Evolutionary conservation across 2,329 filamentous ascomycete genomes (phyloP), one percentile per base, ranked within the genome.

Genomic region (Colletotrichum neosansevieriae): DNA sequence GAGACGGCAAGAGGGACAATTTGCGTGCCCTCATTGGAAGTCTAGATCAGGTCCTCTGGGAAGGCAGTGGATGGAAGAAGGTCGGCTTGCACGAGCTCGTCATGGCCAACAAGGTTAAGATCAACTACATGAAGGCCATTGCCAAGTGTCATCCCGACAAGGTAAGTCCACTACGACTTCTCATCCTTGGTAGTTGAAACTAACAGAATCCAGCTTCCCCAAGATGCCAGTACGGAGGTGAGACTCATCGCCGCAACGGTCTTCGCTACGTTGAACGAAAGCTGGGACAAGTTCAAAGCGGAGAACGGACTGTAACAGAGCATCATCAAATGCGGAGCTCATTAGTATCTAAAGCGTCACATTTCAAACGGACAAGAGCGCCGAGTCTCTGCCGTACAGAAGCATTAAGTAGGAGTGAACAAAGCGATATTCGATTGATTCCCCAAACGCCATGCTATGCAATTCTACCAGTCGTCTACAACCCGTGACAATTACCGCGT

Each of bases 121-220:
- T 99, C 72, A 86, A 92, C 69, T 99, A 99, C 78, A 98, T 99
- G 96, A 98, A 97, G 87, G 96, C 95, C 6, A 98, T 99, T 86
- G 93, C 91, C 11, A 98, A 98, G 85, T 96, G 96, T 73, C 96
- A 99, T 85, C 96, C 96, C 69, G 96, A 99, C 79, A 99, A 99
- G 91, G 96, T 98, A 85, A 80, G 89, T 79, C 3, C 0, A 38
- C 7, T 24, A 11, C 17, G 11, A 4, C 29, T 7, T 29, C 29
- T 6, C 29, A 29, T 54, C 15, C 0, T 0, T 11, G 6, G 2
- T 21, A 9, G 50, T 3, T 54, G 51, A n/a, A 12, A 17, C 65
- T 70, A 32, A 70, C 6, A 44, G 49, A 0, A 2, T 2, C 0
- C 73, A 91, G 89, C 82, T 92, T 69, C 83, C 89, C 2, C 88